A percentile compares a stretch with the other conserved stretches of the same genome.
phyloP scores from a whole-genome alignment of 2,329 filamentous ascomycete species.

The Penicillium palitans region DNA sequence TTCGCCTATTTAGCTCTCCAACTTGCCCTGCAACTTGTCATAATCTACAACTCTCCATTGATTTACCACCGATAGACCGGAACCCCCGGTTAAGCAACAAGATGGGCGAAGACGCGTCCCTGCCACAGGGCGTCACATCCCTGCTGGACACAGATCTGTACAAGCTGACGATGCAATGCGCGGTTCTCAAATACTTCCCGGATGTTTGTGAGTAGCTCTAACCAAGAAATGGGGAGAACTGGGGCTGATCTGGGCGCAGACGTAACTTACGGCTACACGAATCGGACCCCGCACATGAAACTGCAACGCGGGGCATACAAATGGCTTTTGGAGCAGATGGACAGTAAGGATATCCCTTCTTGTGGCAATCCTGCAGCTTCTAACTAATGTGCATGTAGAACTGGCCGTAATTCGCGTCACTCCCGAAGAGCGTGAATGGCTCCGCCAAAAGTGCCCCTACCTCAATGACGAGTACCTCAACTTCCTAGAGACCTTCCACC shows the following conservation, averaged over 20 bases:
- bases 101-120: slow-evolving; percentile 34
- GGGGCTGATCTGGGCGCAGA: slow-evolving; percentile 38
- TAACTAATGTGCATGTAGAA: slow-evolving; percentile 50
- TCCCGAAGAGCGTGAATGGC: slow-evolving; percentile 75
- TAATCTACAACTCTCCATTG: background rate
- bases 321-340: slow-evolving; percentile 83
- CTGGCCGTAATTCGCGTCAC: slow-evolving; percentile 79
- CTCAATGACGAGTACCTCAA: slow-evolving; percentile 73
- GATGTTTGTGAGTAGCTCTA: slow-evolving; percentile 52
- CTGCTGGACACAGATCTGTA: slow-evolving; percentile 85
- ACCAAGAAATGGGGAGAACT: slow-evolving; percentile 2
- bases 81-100: slow-evolving; percentile 11
- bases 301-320: slow-evolving; percentile 77
- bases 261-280: slow-evolving; percentile 92
- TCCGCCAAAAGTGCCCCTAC: slow-evolving; percentile 77
- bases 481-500: slow-evolving; percentile 77
- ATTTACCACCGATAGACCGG: slow-evolving; percentile 6
- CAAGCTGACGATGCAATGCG: slow-evolving; percentile 99
- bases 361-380: background rate
- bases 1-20: background rate
- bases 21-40: background rate
- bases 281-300: slow-evolving; percentile 91
- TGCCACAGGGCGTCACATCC: slow-evolving; percentile 72
- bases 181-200: slow-evolving; percentile 88
- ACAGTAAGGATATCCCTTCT: slow-evolving; percentile 55